Conservation (phyloP, 1,284 basidiomycete species). For the Neotropicomus parvogracilis region DNA sequence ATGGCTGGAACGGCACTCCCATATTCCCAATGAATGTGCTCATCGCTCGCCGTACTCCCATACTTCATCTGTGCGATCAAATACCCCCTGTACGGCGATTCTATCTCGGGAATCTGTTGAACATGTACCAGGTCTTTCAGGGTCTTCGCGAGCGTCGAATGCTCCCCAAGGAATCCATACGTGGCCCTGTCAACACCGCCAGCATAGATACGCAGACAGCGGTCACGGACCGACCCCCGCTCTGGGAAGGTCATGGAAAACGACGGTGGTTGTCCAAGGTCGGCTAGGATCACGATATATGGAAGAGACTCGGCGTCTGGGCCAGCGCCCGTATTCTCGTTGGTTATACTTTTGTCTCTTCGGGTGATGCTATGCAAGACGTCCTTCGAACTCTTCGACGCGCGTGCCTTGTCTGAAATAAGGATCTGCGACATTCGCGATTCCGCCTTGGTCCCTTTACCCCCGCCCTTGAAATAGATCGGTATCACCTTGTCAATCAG, state of each 20-base stretch:
- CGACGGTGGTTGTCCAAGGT: constrained; percentile 4
- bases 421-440: constrained; percentile 11
- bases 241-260: constrained; percentile 2
- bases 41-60: not conserved
- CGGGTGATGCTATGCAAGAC: not conserved
- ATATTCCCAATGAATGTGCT: constrained; percentile 7
- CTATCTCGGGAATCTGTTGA: not conserved
- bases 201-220: constrained; percentile 9
- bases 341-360: not conserved
- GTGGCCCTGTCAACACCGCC: constrained; percentile 1
- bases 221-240: not conserved
- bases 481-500: too few species aligned
- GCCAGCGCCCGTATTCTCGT: too few species aligned
- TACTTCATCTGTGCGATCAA: not conserved
- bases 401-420: constrained; percentile 8
- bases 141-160: not conserved
- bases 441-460: too few species aligned
- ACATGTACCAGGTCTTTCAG: not conserved
- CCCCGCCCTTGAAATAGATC: constrained; percentile 13
- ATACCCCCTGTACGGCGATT: not conserved
- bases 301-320: not conserved
- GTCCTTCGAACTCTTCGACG: not conserved
- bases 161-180: constrained; percentile 2
- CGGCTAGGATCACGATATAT: constrained; percentile 11
- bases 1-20: too few species aligned